phyloP scores from a whole-genome alignment of 805 yeast species.

The Debaryomyces hansenii region DNA sequence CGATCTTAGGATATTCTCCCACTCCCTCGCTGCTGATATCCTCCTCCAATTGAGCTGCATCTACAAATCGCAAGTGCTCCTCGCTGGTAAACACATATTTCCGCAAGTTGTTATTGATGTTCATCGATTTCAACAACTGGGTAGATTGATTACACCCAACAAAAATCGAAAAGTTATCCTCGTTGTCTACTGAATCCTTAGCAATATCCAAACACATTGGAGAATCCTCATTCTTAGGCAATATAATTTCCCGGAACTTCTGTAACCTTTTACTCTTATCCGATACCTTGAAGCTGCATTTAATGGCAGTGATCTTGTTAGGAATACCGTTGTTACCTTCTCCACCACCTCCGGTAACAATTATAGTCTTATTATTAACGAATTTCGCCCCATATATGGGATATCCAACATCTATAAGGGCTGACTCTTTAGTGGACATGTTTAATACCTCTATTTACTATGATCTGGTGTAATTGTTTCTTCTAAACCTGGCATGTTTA shows the following conservation, averaged over 20 bases:
- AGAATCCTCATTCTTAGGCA: slow-evolving; percentile 73
- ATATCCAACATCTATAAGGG: slow-evolving; percentile 52
- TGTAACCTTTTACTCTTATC: slow-evolving; percentile 46
- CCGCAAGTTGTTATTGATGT: slow-evolving; percentile 69
- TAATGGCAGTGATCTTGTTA: slow-evolving; percentile 71
- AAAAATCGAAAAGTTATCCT: slow-evolving; percentile 48
- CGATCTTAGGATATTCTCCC: slow-evolving; percentile 64
- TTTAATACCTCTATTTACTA: not conserved
- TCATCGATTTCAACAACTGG: slow-evolving; percentile 52
- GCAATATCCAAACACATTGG: slow-evolving; percentile 75
- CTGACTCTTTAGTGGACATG: slow-evolving; percentile 36
- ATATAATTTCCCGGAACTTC: slow-evolving; percentile 60
- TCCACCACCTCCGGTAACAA: slow-evolving; percentile 95
- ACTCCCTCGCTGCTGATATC: slow-evolving; percentile 29
- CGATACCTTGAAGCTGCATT: slow-evolving; percentile 52
- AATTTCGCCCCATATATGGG: slow-evolving; percentile 84
- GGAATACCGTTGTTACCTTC: slow-evolving; percentile 89
- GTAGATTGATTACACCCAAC: slow-evolving; percentile 77
- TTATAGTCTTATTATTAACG: slow-evolving; percentile 54
- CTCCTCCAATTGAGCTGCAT: slow-evolving; percentile 59
- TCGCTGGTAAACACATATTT: slow-evolving; percentile 56
- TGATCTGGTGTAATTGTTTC: not conserved
- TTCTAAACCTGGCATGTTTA: not conserved
- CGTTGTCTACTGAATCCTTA: slow-evolving; percentile 23
- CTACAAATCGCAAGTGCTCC: slow-evolving; percentile 60